Conservation (phyloP, 75 land plant species). For the Selaginella moellendorffii region DNA sequence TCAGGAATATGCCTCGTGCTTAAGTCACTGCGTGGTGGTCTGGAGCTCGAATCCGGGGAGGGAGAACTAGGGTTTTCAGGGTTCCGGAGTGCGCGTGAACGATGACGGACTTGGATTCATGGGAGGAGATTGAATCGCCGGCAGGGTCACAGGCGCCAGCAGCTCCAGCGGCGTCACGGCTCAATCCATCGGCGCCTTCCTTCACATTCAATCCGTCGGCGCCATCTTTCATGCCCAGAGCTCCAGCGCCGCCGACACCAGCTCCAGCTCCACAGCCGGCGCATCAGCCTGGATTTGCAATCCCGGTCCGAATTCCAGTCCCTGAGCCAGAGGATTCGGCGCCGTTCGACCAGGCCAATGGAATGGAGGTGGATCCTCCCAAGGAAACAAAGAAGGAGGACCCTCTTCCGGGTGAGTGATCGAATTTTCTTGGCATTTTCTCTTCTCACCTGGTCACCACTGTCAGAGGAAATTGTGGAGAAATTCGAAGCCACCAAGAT, state of each 20-base stretch:
- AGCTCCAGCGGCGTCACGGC: constrained; percentile 4
- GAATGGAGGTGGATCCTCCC: neutral
- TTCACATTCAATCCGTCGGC: constrained; percentile 23
- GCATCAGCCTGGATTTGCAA: neutral
- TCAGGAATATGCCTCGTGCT: too few species aligned
- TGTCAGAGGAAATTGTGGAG: neutral
- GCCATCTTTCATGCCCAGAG: constrained; percentile 15
- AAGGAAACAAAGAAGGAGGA: neutral
- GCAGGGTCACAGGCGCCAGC: neutral
- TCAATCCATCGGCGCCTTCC: constrained; percentile 20
- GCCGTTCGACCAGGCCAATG: neutral
- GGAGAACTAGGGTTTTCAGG: neutral
- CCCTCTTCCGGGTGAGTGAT: constrained; percentile 16
- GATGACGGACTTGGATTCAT: constrained; percentile 23
- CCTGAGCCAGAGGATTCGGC: constrained; percentile 5
- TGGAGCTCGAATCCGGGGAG: neutral
- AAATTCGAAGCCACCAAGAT: neutral
- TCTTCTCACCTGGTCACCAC: neutral
- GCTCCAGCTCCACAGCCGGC: neutral
- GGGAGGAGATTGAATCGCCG: constrained; percentile 20
- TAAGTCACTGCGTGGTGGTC: too few species aligned
- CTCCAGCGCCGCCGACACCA: constrained; percentile 3
- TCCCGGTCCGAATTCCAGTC: neutral
- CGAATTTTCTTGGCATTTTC: neutral
- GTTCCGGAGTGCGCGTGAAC: constrained; percentile 1